These are phyloP conservation scores for Boeremia exigua DNA, from an alignment of 2,329 filamentous ascomycete species.

Conservation along the genomic window DNA sequence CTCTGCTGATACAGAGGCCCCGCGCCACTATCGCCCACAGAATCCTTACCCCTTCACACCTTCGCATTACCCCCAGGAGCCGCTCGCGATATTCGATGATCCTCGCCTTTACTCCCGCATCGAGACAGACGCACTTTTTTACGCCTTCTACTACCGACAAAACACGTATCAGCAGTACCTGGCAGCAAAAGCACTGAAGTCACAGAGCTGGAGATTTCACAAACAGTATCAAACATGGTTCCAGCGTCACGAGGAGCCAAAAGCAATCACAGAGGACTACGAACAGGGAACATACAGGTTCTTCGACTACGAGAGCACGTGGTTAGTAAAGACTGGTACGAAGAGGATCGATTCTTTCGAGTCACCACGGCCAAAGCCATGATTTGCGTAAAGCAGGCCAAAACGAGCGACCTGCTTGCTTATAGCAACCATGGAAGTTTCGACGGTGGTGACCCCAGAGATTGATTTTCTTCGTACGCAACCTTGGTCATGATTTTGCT, in stretches of 20 bases:
- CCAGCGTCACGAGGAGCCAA: constrained; percentile 96
- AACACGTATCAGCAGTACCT: constrained; percentile 95
- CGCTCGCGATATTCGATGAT: constrained; percentile 90
- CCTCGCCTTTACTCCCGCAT: constrained; percentile 85
- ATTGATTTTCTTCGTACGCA: not conserved
- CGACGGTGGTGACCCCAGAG: not conserved
- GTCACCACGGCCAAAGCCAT: not conserved
- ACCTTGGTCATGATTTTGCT: constrained; percentile 16
- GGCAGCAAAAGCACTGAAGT: constrained; percentile 94
- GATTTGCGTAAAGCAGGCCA: not conserved
- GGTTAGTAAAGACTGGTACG: constrained; percentile 61
- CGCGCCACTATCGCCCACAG: constrained; percentile 83
- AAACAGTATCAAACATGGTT: constrained; percentile 99
- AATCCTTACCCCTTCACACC: constrained; percentile 76
- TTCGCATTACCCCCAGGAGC: constrained; percentile 88
- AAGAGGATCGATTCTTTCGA: not conserved
- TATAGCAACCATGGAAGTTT: not conserved
- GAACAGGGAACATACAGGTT: constrained; percentile 99
- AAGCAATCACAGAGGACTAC: constrained; percentile 97
- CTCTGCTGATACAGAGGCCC: constrained; percentile 78
- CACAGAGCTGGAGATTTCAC: constrained; percentile 98
- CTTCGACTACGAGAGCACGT: constrained; percentile 99
- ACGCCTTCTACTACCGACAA: constrained; percentile 99
- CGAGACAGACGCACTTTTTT: constrained; percentile 95
- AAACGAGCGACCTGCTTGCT: not conserved